phyloP scores from a whole-genome alignment of 768 basidiomycete genomes.

The Boletus pseudo-olivaceus region DNA sequence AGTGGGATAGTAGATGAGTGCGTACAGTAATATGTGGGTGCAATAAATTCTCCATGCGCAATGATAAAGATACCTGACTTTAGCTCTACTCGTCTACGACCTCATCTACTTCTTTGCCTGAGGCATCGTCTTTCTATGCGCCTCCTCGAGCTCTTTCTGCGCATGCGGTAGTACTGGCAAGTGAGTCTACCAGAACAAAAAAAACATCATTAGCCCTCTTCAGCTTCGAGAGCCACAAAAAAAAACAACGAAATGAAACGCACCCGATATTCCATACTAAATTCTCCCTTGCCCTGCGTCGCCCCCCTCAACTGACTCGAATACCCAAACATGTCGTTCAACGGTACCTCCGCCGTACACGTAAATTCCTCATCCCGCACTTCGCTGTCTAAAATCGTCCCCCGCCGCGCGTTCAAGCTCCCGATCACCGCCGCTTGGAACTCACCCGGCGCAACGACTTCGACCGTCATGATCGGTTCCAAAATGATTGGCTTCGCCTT shows the following conservation, averaged over 20 bases:
- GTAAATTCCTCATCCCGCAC: slow-evolving; percentile 97
- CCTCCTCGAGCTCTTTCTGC: slow-evolving; percentile 87
- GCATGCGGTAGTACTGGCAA: slow-evolving; percentile 79
- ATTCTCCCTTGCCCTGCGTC: slow-evolving; percentile 96
- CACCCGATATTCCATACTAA: slow-evolving; percentile 78
- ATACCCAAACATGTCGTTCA: slow-evolving; percentile 99
- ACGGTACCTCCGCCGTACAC: slow-evolving; percentile 81
- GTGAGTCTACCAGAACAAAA: slow-evolving; percentile 53
- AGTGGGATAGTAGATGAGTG: slow-evolving; percentile 8
- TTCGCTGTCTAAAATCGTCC: slow-evolving; percentile 94
- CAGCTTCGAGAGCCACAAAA: not conserved
- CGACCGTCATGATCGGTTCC: slow-evolving; percentile 99
- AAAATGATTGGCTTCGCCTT: slow-evolving; percentile 77
- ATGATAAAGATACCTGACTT: slow-evolving; percentile 4
- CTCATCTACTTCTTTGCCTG: slow-evolving; percentile 64
- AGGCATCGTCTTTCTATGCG: slow-evolving; percentile 74
- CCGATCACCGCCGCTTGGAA: slow-evolving; percentile 97
- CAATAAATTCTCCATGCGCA: slow-evolving; percentile 18
- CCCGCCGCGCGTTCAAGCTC: slow-evolving; percentile 86
- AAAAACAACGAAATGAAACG: slow-evolving; percentile 15
- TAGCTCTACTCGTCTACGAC: not conserved
- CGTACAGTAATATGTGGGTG: slow-evolving; percentile 15
- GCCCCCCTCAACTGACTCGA: slow-evolving; percentile 88
- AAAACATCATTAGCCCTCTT: not conserved
- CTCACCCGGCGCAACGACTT: slow-evolving; percentile 92